Base-by-base conservation (phyloP, 805 yeast species). In the Yarrowia hollandica region DNA sequence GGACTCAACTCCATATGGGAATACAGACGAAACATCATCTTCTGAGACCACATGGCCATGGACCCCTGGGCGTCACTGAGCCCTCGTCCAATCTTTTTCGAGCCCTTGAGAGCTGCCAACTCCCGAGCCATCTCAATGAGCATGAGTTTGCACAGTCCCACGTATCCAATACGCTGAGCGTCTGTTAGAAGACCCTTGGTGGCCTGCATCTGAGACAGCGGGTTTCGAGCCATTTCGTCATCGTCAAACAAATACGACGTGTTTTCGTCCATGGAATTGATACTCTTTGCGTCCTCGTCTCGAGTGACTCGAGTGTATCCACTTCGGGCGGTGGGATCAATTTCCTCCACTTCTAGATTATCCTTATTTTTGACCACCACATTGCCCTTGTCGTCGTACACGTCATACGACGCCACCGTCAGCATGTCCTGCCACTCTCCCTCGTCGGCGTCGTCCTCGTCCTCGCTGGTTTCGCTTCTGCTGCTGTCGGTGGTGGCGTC, bases 241-340 rank as follows among this genome's bases (percentile, higher is more conserved):
- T 70, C 74, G 39, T 77, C 74, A 66, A 83, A 81, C 37, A 83
- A 65, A 61, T 79, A 83, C 62, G 81, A 84, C 0, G 86, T 82
- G 61, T 78, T 76, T 56, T 76, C 78, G 65, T 82, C 84, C 59
- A 75, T 63, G 4, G 82, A 74, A 33, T 70, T 74, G 28, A 78
- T 74, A 62, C 86, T 87, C 63, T 84, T 82, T 18, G 85, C 85
- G 7, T 94, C 97, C 63, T 85, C 90, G 65, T 88, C 94, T 1
- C 84, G 87, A 25, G 90, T 89, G 8, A 94, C 86, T 66, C 95
- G 85, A 0, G 98, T 94, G 69, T 94, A 94, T 0, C 96, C 92
- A 22, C 77, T 81, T 37, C 80, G 80, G 1, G 82, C 82, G 14
- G 74, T 76, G 25, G 78, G 75, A 18, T 74, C 70, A 9, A 55